Conservation (phyloP, 2,329 filamentous ascomycete species). For the Clarireedia homoeocarpa region DNA sequence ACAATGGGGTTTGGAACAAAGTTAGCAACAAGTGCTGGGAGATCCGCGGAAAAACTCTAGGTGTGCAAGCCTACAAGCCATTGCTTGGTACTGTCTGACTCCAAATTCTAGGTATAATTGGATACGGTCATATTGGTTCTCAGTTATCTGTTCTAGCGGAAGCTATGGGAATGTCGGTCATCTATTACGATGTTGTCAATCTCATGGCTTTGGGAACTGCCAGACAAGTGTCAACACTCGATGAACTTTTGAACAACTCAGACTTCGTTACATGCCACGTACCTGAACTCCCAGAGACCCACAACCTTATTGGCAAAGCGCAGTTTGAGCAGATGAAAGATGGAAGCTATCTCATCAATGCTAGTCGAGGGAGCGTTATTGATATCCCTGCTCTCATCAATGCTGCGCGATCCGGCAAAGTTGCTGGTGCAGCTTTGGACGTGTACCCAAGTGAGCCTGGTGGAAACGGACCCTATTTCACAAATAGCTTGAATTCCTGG, state of each 20-base stretch:
- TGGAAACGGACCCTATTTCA: conserved; percentile 94
- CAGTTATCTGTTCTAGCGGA: conserved; percentile 94
- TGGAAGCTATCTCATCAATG: conserved; percentile 92
- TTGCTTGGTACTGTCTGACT: background rate
- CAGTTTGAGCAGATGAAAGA: conserved; percentile 86
- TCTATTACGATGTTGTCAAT: conserved; percentile 93
- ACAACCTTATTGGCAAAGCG: conserved; percentile 75
- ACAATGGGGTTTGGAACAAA: conserved; percentile 95
- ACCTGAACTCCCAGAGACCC: conserved; percentile 86
- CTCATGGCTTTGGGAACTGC: conserved; percentile 91
- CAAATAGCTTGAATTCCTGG: conserved; percentile 73
- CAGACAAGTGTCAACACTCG: conserved; percentile 70
- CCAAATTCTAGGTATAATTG: conserved; percentile 62
- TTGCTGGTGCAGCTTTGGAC: conserved; percentile 91
- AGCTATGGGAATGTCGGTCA: conserved; percentile 95
- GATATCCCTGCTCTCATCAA: conserved; percentile 89
- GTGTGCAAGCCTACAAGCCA: conserved; percentile 33
- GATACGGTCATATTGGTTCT: conserved; percentile 94
- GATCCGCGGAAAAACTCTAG: conserved; percentile 92
- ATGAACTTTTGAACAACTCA: conserved; percentile 66
- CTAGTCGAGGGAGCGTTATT: conserved; percentile 86
- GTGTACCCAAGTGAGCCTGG: conserved; percentile 92
- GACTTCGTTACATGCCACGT: conserved; percentile 96
- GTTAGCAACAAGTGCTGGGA: conserved; percentile 97
- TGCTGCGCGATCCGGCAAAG: conserved; percentile 74